Evolutionary conservation across 2,329 filamentous ascomycete species (phyloP).

Genomic region (Cordyceps javanica): DNA sequence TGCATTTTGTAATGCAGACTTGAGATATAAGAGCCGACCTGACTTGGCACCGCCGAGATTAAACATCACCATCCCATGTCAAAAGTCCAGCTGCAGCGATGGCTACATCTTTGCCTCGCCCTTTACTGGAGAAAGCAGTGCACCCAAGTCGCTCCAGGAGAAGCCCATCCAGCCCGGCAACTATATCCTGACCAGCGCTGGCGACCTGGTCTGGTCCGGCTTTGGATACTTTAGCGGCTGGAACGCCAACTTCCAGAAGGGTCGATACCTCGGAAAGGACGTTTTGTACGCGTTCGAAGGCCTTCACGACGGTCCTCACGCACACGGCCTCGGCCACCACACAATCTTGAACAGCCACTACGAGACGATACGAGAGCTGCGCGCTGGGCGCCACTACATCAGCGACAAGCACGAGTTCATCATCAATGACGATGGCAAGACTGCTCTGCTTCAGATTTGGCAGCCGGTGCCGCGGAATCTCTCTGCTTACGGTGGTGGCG

Average conservation of each 20-base stretch:
- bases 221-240: conserved; percentile 47
- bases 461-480: conserved; percentile 42
- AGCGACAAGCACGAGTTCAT: conserved; percentile 51
- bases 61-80: not conserved
- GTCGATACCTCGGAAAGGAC: conserved; percentile 43
- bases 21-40: too few relatives aligned
- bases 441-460: conserved; percentile 47
- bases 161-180: conserved; percentile 35
- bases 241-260: conserved; percentile 47
- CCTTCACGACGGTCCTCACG: conserved; percentile 43
- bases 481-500: conserved; percentile 36
- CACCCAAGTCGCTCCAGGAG: not conserved
- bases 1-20: too few relatives aligned
- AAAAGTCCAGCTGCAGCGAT: too few relatives aligned
- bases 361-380: conserved; percentile 46
- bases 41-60: not conserved
- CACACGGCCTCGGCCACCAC: conserved; percentile 47
- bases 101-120: not conserved
- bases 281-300: conserved; percentile 50
- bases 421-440: conserved; percentile 45
- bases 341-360: conserved; percentile 49
- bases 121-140: not conserved
- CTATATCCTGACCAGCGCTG: conserved; percentile 47
- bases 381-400: conserved; percentile 44
- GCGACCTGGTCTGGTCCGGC: conserved; percentile 52